phyloP scores from a whole-genome alignment of 441 rosid genomes.

The Croton laevigatus region DNA sequence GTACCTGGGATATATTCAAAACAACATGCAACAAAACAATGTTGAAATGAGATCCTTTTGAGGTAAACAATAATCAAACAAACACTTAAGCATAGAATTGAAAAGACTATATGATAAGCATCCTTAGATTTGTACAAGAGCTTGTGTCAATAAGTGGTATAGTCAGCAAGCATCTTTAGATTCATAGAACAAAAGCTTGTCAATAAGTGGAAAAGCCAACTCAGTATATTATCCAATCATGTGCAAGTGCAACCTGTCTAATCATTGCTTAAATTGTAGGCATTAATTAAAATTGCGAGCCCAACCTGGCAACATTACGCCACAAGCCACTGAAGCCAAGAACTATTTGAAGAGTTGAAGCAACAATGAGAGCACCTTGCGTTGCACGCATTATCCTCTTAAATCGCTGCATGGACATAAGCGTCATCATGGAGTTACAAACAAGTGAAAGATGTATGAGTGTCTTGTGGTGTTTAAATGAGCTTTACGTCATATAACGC shows the following conservation, averaged over 20 bases:
- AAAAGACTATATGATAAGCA: conserved; percentile 7
- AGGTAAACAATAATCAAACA: background rate
- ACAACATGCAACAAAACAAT: background rate
- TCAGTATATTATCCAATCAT: background rate
- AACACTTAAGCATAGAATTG: conserved; percentile 7
- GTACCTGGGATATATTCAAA: conserved; percentile 49
- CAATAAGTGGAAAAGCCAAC: background rate
- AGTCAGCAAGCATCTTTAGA: background rate
- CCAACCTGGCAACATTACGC: conserved; percentile 87
- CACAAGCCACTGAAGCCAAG: conserved; percentile 98
- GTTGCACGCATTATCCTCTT: conserved; percentile 83
- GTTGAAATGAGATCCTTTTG: background rate
- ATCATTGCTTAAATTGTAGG: conserved; percentile 5
- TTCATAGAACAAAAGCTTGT: background rate
- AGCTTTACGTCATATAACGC: background rate
- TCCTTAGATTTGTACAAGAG: background rate
- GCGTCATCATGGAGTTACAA: conserved; percentile 16
- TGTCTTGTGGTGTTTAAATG: background rate
- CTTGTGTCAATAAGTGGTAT: background rate
- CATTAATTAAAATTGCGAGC: conserved; percentile 21
- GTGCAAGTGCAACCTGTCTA: background rate
- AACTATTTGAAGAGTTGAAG: conserved; percentile 91
- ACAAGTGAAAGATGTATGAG: background rate
- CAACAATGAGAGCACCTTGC: conserved; percentile 90
- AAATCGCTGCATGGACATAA: conserved; percentile 56